Percentiles rank a stretch among this genome's conserved stretches.
Evolutionary conservation across 2,329 filamentous ascomycete genomes (phyloP).

Genomic region (Lizonia empirigonia): DNA sequence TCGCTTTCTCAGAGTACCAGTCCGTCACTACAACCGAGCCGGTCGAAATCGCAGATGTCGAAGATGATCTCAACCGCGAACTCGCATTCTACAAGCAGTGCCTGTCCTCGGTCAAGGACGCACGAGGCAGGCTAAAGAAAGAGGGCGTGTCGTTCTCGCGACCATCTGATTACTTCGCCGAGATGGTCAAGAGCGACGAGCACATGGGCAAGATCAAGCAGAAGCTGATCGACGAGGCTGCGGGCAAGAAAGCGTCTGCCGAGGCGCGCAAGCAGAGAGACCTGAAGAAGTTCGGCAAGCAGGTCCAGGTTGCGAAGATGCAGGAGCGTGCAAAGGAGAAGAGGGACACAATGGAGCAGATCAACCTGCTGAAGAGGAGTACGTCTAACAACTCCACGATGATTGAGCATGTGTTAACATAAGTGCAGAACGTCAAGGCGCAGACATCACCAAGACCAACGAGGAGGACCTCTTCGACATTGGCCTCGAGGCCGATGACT

Average conservation of each 20-base stretch:
- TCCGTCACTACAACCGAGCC: conserved; percentile 70
- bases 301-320: conserved; percentile 93
- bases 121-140: conserved; percentile 74
- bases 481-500: conserved; percentile 63
- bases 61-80: conserved; percentile 91
- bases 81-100: conserved; percentile 92
- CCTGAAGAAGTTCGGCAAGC: conserved; percentile 98
- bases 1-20: conserved; percentile 84
- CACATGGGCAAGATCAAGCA: conserved; percentile 97
- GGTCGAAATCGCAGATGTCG: conserved; percentile 78
- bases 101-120: conserved; percentile 76
- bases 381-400: conserved; percentile 51
- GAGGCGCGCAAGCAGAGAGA: conserved; percentile 93
- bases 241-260: conserved; percentile 86
- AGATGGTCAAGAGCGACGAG: conserved; percentile 98
- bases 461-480: conserved; percentile 93
- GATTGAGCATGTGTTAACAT: conserved; percentile 25
- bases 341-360: conserved; percentile 92
- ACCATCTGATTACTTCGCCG: conserved; percentile 94
- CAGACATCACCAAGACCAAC: conserved; percentile 66
- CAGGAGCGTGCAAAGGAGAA: conserved; percentile 94
- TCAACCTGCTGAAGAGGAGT: conserved; percentile 95
- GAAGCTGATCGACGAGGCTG: conserved; percentile 90
- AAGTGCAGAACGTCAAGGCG: conserved; percentile 77
- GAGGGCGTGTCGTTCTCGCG: conserved; percentile 86